Percentiles rank a stretch among this genome's conserved stretches.
phyloP scores from a whole-genome alignment of 192 early-diverging fungal genomes.

The Chytriomyces sp. region DNA sequence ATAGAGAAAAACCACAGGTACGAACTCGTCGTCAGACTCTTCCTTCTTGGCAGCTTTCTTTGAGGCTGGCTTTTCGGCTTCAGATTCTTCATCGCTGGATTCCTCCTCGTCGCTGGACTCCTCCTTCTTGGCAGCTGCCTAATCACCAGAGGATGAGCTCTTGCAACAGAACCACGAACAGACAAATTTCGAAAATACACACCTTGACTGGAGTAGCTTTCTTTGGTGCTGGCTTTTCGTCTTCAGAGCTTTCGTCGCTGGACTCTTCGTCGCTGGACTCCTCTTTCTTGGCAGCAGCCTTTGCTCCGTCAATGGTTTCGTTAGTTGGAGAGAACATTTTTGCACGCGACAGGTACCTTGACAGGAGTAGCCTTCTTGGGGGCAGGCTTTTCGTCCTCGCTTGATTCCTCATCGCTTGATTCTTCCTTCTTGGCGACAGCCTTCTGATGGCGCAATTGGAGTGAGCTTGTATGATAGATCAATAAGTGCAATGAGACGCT shows the following conservation, averaged over 20 bases:
- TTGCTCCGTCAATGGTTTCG: neutral
- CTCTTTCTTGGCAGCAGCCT: conserved; percentile 48
- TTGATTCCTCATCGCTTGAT: conserved; percentile 12
- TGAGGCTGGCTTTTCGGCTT: conserved; percentile 30
- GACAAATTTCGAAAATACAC: neutral
- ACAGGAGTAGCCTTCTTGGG: neutral
- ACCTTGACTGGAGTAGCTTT: neutral
- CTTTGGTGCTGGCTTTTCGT: neutral
- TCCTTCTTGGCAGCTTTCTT: conserved; percentile 18
- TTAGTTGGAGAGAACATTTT: neutral
- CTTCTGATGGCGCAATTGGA: neutral
- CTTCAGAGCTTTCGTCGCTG: conserved; percentile 36
- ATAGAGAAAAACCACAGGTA: too few species aligned
- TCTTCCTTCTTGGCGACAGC: conserved; percentile 20
- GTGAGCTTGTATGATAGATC: neutral
- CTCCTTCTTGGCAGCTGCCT: conserved; percentile 51
- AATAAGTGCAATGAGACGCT: conserved; percentile 1
- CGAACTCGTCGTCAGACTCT: conserved; percentile 15
- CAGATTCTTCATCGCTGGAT: conserved; percentile 31
- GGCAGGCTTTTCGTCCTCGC: conserved; percentile 1
- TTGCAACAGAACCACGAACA: neutral
- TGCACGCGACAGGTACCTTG: neutral
- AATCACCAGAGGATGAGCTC: conserved; percentile 37
- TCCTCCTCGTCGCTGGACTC: conserved; percentile 43
- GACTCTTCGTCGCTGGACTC: conserved; percentile 34